These are phyloP conservation scores for Typha latifolia DNA, from an alignment of 176 grass and related monocot species.

Conservation along the genomic window DNA sequence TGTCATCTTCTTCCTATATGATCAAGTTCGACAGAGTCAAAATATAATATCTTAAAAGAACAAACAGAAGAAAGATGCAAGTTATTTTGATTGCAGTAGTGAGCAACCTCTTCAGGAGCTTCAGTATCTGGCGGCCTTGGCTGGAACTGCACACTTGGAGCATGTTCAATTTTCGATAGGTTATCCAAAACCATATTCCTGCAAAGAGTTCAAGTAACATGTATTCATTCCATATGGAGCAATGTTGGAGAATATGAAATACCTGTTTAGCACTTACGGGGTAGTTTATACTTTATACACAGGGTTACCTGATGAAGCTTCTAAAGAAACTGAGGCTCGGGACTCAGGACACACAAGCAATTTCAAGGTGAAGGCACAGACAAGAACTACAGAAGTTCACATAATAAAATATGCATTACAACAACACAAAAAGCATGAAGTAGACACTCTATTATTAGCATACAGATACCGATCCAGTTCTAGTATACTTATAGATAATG, in stretches of 20 bases:
- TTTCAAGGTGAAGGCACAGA: too few relatives aligned
- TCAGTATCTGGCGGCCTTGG: conserved; percentile 55
- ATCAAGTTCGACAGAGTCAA: neutral
- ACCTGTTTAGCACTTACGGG: neutral
- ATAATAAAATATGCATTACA: too few relatives aligned
- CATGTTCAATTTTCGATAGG: conserved; percentile 65
- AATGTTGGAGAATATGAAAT: neutral
- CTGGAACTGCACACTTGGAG: conserved; percentile 80
- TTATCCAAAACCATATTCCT: conserved; percentile 69
- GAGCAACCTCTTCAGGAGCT: conserved; percentile 53
- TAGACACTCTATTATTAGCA: too few relatives aligned
- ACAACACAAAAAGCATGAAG: too few relatives aligned
- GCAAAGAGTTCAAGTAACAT: conserved; percentile 10
- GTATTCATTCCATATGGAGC: neutral
- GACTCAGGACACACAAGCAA: too few relatives aligned
- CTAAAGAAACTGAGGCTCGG: too few relatives aligned
- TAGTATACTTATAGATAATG: too few relatives aligned
- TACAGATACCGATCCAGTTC: too few relatives aligned
- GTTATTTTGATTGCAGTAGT: neutral
- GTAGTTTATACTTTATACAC: neutral
- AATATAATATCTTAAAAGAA: neutral
- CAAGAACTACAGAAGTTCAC: too few relatives aligned
- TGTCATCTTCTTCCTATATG: neutral
- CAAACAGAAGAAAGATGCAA: neutral
- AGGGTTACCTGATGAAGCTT: neutral